Base-by-base conservation (phyloP, 345 rosid species). In the Mangifera indica region DNA sequence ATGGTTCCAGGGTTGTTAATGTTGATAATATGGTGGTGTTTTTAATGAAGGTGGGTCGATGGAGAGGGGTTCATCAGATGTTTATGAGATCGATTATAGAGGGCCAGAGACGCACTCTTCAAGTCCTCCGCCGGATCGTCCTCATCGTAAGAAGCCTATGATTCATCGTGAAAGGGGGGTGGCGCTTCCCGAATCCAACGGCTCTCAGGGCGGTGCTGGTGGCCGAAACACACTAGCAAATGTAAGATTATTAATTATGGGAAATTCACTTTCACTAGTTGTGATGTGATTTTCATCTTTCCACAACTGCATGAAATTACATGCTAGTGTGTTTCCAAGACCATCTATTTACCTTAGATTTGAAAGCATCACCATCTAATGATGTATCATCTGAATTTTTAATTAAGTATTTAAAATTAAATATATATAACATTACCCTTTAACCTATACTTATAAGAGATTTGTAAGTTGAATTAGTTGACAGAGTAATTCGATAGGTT, bases 61-160 rank as follows among this genome's bases (percentile, higher is more conserved):
- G n/a, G 70, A 12, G 52, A 60, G 18, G 54, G 83, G 52, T 18
- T 58, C 42, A 37, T 6, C 79, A 8, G 80, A 74, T 25, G 69
- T 76, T 1, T 78, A 86, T 55, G 86, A 80, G 25, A 81, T 86
- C 25, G 89, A 86, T 62, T 86, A 86, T 34, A 81, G 83, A 74
- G 89, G 89, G 60, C 89, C 89, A 6, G 81, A 83, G 78, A 83
- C 89, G 26, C 87, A 86, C 60, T 66, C 84, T 0, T 79, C 85
- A 5, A 69, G 66, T 42, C 83, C 87, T 62, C 85, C 87, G 9
- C 87, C 87, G 10, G 77, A 70, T 63, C 81, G 68, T 37, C 79
- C 75, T 74, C 80, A 62, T 62, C 70, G 76, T 46, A 70, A 68
- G 10, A 22, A 56, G 62, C 78, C 80, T 62, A 64, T 53, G 71